These are phyloP conservation scores for Cercospora citrullina DNA, from an alignment of 2,329 filamentous ascomycete genomes.

Conservation along the genomic window DNA sequence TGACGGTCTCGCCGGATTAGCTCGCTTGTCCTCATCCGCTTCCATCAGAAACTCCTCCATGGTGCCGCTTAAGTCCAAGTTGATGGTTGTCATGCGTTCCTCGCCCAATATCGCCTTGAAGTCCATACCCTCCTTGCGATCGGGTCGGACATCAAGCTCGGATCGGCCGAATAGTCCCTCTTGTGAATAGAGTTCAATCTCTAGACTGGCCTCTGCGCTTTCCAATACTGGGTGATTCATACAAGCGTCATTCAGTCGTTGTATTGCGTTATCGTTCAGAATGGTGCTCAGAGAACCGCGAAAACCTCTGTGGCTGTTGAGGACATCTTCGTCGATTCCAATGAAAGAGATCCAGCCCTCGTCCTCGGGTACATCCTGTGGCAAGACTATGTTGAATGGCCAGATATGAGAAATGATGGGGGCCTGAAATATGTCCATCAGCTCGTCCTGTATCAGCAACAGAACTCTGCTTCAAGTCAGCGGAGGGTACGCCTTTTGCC, in stretches of 20 bases:
- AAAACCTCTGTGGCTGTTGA: background rate
- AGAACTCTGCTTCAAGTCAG: background rate
- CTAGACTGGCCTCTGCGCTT: background rate
- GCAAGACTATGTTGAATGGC: constrained; percentile 1
- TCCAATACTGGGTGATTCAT: background rate
- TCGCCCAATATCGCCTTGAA: constrained; percentile 6
- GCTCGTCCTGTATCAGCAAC: background rate
- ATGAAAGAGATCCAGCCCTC: constrained; percentile 13
- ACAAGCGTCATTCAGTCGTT: background rate
- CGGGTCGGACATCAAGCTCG: background rate
- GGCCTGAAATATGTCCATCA: background rate
- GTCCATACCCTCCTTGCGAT: background rate
- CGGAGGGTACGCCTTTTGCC: background rate
- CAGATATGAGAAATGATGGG: constrained; percentile 3
- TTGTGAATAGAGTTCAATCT: constrained; percentile 6
- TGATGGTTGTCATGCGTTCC: constrained; percentile 2
- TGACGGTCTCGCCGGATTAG: background rate
- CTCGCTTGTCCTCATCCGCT: background rate
- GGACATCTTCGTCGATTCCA: background rate
- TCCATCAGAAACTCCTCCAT: background rate
- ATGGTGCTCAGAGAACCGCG: background rate
- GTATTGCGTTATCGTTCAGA: background rate
- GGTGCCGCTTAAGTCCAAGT: background rate
- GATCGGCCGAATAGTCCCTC: background rate
- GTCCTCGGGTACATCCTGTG: background rate